phyloP scores from a whole-genome alignment of 805 yeast genomes.

The Lipomyces lipofer region DNA sequence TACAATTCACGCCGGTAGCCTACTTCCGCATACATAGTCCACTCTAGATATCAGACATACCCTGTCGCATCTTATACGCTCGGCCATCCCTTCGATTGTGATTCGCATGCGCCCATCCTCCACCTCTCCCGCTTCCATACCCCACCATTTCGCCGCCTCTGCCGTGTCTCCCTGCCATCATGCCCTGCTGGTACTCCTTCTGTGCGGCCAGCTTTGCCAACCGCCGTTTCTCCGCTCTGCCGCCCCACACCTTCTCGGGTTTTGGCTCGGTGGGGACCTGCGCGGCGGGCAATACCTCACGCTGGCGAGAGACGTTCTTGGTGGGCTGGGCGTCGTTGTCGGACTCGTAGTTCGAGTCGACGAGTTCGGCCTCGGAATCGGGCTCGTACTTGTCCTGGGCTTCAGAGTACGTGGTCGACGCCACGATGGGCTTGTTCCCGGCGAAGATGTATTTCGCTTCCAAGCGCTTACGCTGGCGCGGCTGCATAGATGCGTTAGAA shows the following conservation, averaged over 20 bases:
- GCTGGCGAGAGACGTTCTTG: background rate
- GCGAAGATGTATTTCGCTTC: slow-evolving; percentile 62
- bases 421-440: slow-evolving; percentile 41
- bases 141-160: background rate
- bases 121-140: slow-evolving; percentile 3
- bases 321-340: background rate
- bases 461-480: slow-evolving; percentile 54
- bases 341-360: background rate
- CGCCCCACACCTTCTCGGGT: slow-evolving; percentile 1
- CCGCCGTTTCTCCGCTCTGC: slow-evolving; percentile 1
- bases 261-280: slow-evolving; percentile 1
- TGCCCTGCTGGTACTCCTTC: background rate
- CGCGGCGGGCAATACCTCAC: background rate
- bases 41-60: slow-evolving; percentile 11
- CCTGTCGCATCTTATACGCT: slow-evolving; percentile 10
- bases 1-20: no score
- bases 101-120: slow-evolving; percentile 18
- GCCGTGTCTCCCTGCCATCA: background rate
- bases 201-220: background rate
- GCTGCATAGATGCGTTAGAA: slow-evolving; percentile 2
- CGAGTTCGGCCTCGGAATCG: slow-evolving; percentile 2
- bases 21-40: no score
- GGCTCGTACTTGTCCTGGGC: background rate
- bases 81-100: slow-evolving; percentile 22
- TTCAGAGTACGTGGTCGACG: background rate